These are phyloP conservation scores for Calonectria multiphialidica DNA, from an alignment of 2,329 filamentous ascomycete species.

Conservation along the genomic window DNA sequence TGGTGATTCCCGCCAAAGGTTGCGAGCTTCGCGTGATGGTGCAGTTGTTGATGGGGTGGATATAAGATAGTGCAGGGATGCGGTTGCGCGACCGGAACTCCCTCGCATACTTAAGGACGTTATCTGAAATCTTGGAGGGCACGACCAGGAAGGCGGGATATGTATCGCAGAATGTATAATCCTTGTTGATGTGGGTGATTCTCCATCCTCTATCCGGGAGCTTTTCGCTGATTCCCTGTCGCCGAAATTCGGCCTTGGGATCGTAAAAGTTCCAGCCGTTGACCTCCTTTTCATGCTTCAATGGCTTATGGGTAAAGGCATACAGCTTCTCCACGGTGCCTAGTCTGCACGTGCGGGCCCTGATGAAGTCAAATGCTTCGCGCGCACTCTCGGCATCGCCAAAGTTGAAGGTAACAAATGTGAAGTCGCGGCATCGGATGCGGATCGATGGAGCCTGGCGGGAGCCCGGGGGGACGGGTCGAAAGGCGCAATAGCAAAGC, in stretches of 20 bases:
- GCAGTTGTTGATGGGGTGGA: slow-evolving; percentile 97
- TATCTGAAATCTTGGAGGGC: slow-evolving; percentile 93
- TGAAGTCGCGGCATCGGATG: slow-evolving; percentile 92
- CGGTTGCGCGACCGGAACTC: slow-evolving; percentile 89
- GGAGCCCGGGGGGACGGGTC: slow-evolving; percentile 77
- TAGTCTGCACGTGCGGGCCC: slow-evolving; percentile 82
- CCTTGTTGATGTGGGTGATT: slow-evolving; percentile 88
- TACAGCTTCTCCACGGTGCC: slow-evolving; percentile 90
- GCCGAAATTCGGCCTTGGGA: slow-evolving; percentile 84
- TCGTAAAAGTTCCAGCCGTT: slow-evolving; percentile 91
- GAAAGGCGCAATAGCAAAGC: slow-evolving; percentile 83
- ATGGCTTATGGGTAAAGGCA: slow-evolving; percentile 87
- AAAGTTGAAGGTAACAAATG: slow-evolving; percentile 93
- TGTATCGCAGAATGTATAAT: slow-evolving; percentile 92
- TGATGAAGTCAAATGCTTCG: slow-evolving; percentile 90
- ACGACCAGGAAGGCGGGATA: slow-evolving; percentile 90
- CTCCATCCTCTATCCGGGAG: slow-evolving; percentile 86
- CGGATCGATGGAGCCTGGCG: slow-evolving; percentile 85
- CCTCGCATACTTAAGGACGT: slow-evolving; percentile 92
- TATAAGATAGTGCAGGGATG: slow-evolving; percentile 90
- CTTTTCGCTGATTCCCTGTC: slow-evolving; percentile 89
- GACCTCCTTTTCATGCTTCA: slow-evolving; percentile 77
- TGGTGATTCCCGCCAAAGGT: slow-evolving; percentile 85
- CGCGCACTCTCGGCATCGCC: slow-evolving; percentile 78
- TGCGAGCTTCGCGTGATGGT: slow-evolving; percentile 96